These are phyloP conservation scores for Dioszegia hungarica DNA, from an alignment of 768 basidiomycete species.

Conservation along the genomic window DNA sequence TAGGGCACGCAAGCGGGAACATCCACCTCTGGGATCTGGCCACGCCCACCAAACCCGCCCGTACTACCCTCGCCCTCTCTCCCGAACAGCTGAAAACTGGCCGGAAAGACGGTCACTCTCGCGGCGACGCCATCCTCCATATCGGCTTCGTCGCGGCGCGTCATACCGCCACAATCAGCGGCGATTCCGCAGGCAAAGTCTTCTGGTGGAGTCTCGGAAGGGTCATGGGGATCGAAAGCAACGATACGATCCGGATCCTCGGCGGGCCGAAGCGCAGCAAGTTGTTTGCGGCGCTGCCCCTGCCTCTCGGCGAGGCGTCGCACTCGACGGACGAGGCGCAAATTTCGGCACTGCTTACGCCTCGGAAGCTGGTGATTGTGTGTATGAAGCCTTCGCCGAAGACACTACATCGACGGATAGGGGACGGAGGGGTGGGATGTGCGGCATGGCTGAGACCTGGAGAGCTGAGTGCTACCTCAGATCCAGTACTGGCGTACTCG, in stretches of 20 bases:
- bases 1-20: slow-evolving; percentile 77
- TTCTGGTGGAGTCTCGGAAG: slow-evolving; percentile 95
- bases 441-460: slow-evolving; percentile 37
- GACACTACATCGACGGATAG: slow-evolving; percentile 64
- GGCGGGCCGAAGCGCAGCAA: slow-evolving; percentile 76
- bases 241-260: slow-evolving; percentile 86
- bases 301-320: slow-evolving; percentile 69
- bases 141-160: slow-evolving; percentile 79
- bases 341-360: slow-evolving; percentile 78
- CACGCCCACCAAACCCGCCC: slow-evolving; percentile 61
- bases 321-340: slow-evolving; percentile 76
- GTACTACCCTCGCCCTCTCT: slow-evolving; percentile 55
- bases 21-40: slow-evolving; percentile 81
- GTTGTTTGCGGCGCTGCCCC: slow-evolving; percentile 70
- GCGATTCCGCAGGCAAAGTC: slow-evolving; percentile 83
- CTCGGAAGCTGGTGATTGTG: slow-evolving; percentile 84
- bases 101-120: slow-evolving; percentile 74
- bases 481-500: slow-evolving; percentile 67
- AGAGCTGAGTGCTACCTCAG: slow-evolving; percentile 12
- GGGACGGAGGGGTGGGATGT: slow-evolving; percentile 28
- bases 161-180: slow-evolving; percentile 86
- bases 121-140: slow-evolving; percentile 70
- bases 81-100: slow-evolving; percentile 55
- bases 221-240: slow-evolving; percentile 88
- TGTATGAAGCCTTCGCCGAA: slow-evolving; percentile 85